Evolutionary conservation across 306 rosid species (phyloP).

Genomic region (Arachis hypogaea): DNA sequence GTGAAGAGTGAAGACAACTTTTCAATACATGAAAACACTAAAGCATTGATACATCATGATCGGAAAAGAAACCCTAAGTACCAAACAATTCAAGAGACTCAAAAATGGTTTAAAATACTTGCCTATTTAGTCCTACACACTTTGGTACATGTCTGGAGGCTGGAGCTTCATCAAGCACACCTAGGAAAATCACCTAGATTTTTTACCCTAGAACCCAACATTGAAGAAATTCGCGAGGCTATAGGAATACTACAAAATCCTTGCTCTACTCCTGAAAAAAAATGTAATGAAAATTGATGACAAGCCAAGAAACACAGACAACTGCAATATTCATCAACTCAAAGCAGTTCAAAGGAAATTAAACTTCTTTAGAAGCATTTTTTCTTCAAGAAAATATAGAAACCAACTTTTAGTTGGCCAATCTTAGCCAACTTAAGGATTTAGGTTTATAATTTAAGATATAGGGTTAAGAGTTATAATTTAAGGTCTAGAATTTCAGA

Average conservation of each 20-base stretch:
- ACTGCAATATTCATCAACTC: neutral
- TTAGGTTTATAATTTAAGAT: too few relatives aligned
- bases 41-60: neutral
- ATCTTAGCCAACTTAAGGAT: too few relatives aligned
- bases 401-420: neutral
- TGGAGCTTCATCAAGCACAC: slow-evolving; percentile 14
- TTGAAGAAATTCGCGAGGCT: slow-evolving; percentile 12
- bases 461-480: too few relatives aligned
- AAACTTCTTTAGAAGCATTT: neutral
- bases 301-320: neutral
- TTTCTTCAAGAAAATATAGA: neutral
- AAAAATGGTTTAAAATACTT: neutral
- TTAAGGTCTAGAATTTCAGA: too few relatives aligned
- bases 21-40: too few relatives aligned
- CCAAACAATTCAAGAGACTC: slow-evolving; percentile 7
- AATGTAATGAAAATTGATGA: neutral
- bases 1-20: neutral
- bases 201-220: slow-evolving; percentile 26
- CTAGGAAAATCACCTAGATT: slow-evolving; percentile 3
- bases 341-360: neutral
- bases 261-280: slow-evolving; percentile 44
- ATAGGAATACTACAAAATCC: slow-evolving; percentile 3
- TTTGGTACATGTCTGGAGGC: neutral
- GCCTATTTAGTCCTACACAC: neutral
- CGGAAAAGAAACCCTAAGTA: slow-evolving; percentile 1